A percentile compares a stretch with the other conserved stretches of the same genome.
Conservation (phyloP, 768 basidiomycete species). For the Tricholoma terreum region DNA sequence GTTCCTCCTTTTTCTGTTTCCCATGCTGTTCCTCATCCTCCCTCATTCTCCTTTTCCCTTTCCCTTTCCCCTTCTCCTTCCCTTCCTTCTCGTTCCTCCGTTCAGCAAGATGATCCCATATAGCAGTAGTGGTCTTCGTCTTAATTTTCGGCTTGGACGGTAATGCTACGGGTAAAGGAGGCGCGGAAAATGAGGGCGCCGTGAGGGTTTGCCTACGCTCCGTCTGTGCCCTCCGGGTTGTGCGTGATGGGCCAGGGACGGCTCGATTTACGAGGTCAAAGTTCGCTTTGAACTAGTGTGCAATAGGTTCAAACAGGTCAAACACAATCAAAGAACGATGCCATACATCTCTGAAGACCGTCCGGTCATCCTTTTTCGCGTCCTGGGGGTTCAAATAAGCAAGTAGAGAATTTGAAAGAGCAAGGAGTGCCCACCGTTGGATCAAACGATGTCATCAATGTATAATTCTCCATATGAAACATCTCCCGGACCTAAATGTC, state of each 20-base stretch:
- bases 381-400: slow-evolving; percentile 36
- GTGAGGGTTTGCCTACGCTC: slow-evolving; percentile 49
- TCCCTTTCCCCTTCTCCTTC: background rate
- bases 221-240: slow-evolving; percentile 57
- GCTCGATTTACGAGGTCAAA: slow-evolving; percentile 60
- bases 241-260: slow-evolving; percentile 46
- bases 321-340: background rate
- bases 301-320: slow-evolving; percentile 6
- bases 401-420: background rate
- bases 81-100: slow-evolving; percentile 12
- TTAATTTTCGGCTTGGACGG: slow-evolving; percentile 23
- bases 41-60: slow-evolving; percentile 4
- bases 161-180: slow-evolving; percentile 18
- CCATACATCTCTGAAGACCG: slow-evolving; percentile 72
- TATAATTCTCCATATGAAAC: slow-evolving; percentile 86
- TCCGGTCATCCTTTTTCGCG: slow-evolving; percentile 69
- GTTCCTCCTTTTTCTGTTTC: background rate
- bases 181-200: slow-evolving; percentile 22
- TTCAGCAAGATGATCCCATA: slow-evolving; percentile 28
- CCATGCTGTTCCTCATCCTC: background rate
- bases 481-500: slow-evolving; percentile 68
- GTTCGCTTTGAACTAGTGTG: slow-evolving; percentile 52
- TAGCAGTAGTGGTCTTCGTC: slow-evolving; percentile 22
- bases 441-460: slow-evolving; percentile 72
- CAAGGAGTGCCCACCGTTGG: slow-evolving; percentile 50